A percentile compares a stretch with the other conserved stretches of the same genome.
These are phyloP conservation scores for Nitzschia palea DNA, from an alignment of 108 stramenopile genomes.

Conservation along the genomic window DNA sequence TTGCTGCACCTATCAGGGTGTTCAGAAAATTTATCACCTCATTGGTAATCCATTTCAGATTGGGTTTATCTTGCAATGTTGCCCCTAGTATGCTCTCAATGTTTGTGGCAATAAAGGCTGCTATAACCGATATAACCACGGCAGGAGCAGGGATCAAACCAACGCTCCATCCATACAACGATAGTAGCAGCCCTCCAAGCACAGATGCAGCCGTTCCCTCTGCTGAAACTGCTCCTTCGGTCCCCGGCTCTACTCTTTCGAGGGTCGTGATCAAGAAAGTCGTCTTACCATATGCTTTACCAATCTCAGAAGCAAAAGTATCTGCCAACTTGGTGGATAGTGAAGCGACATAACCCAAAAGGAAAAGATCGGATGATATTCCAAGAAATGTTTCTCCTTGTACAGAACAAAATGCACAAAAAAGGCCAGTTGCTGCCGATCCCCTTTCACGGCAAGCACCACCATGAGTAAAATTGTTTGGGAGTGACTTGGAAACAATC, in stretches of 20 bases:
- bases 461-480: neutral
- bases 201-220: constrained; percentile 93
- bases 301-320: constrained; percentile 96
- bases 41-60: constrained; percentile 87
- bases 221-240: constrained; percentile 66
- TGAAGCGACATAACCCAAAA: constrained; percentile 86
- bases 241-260: constrained; percentile 83
- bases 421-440: constrained; percentile 76
- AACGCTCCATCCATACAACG: constrained; percentile 62
- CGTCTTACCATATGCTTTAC: constrained; percentile 93
- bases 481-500: neutral
- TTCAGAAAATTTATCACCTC: constrained; percentile 96
- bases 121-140: constrained; percentile 58
- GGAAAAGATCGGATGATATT: constrained; percentile 57
- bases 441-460: constrained; percentile 45
- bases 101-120: constrained; percentile 91
- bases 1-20: constrained; percentile 84
- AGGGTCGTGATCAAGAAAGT: constrained; percentile 94
- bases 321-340: constrained; percentile 93
- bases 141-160: constrained; percentile 48
- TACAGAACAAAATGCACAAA: constrained; percentile 64
- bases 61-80: constrained; percentile 83
- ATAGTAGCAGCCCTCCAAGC: constrained; percentile 78
- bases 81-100: constrained; percentile 93
- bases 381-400: constrained; percentile 51